Percentiles rank a stretch among this genome's conserved stretches.
Conservation (phyloP, 352 stramenopile species). For the Globisporangium carolinianum region DNA sequence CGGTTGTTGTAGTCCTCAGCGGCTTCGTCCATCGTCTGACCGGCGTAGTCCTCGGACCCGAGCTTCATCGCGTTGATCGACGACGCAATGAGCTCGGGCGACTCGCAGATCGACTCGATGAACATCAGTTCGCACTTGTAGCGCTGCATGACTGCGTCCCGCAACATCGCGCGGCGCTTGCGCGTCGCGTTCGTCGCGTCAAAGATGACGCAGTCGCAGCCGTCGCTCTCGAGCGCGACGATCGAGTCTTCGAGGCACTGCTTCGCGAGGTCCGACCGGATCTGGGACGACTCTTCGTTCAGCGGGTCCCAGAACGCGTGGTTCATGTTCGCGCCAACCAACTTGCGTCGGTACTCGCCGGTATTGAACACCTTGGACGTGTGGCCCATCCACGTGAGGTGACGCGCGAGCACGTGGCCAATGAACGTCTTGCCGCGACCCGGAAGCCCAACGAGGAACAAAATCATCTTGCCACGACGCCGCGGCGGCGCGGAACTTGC, state of each 20-base stretch:
- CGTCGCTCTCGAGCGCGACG: slow-evolving; percentile 47
- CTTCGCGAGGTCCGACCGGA: slow-evolving; percentile 60
- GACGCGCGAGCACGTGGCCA: slow-evolving; percentile 67
- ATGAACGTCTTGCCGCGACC: slow-evolving; percentile 84
- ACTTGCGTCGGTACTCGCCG: slow-evolving; percentile 67
- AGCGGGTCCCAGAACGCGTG: slow-evolving; percentile 79
- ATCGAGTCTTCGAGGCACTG: slow-evolving; percentile 73
- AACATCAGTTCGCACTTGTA: slow-evolving; percentile 81
- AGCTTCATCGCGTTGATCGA: slow-evolving; percentile 86
- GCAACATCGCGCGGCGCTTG: slow-evolving; percentile 50
- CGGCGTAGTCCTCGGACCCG: slow-evolving; percentile 72
- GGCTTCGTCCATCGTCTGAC: slow-evolving; percentile 64
- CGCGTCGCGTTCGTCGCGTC: slow-evolving; percentile 82
- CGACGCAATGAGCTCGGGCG: slow-evolving; percentile 61
- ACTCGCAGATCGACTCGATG: slow-evolving; percentile 77
- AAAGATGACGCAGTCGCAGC: slow-evolving; percentile 77
- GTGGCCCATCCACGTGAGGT: slow-evolving; percentile 85
- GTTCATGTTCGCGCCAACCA: slow-evolving; percentile 61
- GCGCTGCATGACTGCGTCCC: slow-evolving; percentile 41
- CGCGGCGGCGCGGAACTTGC: slow-evolving; percentile 32
- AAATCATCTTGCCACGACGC: slow-evolving; percentile 63
- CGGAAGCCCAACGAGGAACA: slow-evolving; percentile 74
- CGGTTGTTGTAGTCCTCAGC: slow-evolving; percentile 68
- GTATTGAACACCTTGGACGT: slow-evolving; percentile 79
- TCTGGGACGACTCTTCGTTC: slow-evolving; percentile 64